A percentile compares a stretch with the other conserved stretches of the same genome.
Conservation (phyloP, 768 basidiomycete species). For the Peribolospora kevripleyi region DNA sequence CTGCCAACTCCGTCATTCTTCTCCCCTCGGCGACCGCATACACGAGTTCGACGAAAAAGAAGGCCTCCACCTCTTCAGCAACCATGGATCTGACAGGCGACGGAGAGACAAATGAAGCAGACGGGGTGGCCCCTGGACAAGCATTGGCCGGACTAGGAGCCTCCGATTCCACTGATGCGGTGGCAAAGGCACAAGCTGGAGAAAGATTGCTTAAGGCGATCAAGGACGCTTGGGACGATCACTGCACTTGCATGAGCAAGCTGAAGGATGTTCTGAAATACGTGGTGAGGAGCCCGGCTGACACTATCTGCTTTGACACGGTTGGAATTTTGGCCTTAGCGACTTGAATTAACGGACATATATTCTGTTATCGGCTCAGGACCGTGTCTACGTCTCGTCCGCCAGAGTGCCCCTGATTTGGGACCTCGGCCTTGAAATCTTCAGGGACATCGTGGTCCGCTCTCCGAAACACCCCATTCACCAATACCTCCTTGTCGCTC, state of each 20-base stretch:
- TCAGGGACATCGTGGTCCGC: slow-evolving; percentile 44
- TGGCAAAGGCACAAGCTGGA: slow-evolving; percentile 20
- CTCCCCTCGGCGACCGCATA: too few relatives aligned
- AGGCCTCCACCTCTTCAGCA: too few relatives aligned
- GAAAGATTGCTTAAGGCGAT: slow-evolving; percentile 64
- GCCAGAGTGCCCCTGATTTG: slow-evolving; percentile 55
- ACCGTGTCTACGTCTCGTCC: slow-evolving; percentile 58
- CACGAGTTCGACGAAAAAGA: too few relatives aligned
- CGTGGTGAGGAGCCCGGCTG: slow-evolving; percentile 38
- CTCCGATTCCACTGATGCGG: neutral
- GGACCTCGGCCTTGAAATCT: slow-evolving; percentile 58
- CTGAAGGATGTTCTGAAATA: slow-evolving; percentile 77
- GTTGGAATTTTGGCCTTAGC: neutral
- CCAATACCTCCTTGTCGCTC: slow-evolving; percentile 52
- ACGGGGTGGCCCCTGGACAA: neutral
- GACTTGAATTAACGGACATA: neutral
- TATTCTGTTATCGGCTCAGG: slow-evolving; percentile 27
- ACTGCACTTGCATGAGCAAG: slow-evolving; percentile 65
- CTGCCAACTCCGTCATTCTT: too few relatives aligned
- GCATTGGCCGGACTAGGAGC: neutral
- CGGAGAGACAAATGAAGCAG: too few relatives aligned
- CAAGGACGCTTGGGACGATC: slow-evolving; percentile 77
- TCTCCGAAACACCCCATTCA: slow-evolving; percentile 39
- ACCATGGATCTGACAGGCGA: too few relatives aligned
- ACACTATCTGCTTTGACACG: neutral